Conservation (phyloP, 306 rosid genomes). For the Lagenaria siceraria region DNA sequence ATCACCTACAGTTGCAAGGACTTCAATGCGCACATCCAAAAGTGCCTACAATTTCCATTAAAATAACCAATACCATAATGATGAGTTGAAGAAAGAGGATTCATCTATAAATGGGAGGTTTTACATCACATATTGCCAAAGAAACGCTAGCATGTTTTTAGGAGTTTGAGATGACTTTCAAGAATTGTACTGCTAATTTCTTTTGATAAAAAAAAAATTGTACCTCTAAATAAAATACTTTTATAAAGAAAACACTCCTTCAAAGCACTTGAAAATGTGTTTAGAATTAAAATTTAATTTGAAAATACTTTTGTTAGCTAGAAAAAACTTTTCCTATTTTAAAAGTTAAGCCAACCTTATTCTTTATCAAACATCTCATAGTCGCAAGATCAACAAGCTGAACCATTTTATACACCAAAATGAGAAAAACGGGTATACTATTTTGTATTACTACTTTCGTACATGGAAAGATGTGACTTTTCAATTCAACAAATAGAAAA, state of each 20-base stretch:
- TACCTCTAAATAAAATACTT: not conserved
- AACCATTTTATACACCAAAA: not conserved
- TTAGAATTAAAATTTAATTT: not conserved
- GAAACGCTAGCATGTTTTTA: not conserved
- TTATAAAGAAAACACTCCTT: not conserved
- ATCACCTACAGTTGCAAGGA: constrained; percentile 69
- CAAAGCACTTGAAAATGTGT: not conserved
- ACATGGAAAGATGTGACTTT: not conserved
- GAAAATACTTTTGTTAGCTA: not conserved
- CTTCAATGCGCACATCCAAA: constrained; percentile 68
- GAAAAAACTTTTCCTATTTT: not conserved
- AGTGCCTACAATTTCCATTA: constrained; percentile 48
- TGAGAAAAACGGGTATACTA: not conserved
- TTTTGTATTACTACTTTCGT: not conserved
- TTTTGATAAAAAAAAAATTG: not conserved
- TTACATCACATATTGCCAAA: not conserved
- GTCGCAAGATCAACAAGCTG: not conserved
- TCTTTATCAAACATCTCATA: not conserved
- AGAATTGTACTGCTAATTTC: not conserved
- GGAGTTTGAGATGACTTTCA: not conserved
- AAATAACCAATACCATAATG: not conserved
- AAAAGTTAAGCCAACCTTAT: not conserved
- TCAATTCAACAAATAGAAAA: not conserved
- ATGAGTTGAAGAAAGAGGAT: not conserved
- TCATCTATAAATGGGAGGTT: not conserved